Percentiles rank a stretch among this genome's conserved stretches.
Evolutionary conservation across 306 rosid genomes (phyloP).

Genomic region (Ziziphus jujuba): DNA sequence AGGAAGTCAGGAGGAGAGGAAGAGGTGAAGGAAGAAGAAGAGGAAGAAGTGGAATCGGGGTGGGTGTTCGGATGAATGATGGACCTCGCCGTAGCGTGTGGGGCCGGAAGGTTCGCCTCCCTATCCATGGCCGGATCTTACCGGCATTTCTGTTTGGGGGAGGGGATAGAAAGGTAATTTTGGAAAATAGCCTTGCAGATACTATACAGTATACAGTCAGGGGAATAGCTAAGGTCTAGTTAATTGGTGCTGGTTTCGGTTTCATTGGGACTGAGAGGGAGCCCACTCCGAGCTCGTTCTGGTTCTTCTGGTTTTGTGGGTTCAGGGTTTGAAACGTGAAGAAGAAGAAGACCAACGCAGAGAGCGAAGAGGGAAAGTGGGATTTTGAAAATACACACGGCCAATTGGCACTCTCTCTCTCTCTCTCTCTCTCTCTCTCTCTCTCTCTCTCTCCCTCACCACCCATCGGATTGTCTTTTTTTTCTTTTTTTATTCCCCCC

Average conservation of each 20-base stretch:
- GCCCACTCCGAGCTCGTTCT: background rate
- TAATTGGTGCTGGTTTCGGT: background rate
- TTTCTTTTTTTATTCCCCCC: too few species aligned
- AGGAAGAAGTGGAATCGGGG: constrained; percentile 37
- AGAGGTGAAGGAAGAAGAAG: constrained; percentile 45
- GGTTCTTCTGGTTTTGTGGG: too few species aligned
- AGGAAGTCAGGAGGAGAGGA: constrained; percentile 62
- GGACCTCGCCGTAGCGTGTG: constrained; percentile 18
- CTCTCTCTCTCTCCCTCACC: constrained; percentile 17
- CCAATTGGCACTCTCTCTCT: constrained; percentile 27
- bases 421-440: constrained; percentile 12
- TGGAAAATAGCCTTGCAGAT: background rate
- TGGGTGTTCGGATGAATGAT: constrained; percentile 35
- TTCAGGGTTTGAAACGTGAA: background rate
- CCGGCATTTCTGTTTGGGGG: constrained; percentile 49
- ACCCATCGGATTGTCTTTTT: too few species aligned
- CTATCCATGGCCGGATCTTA: constrained; percentile 76
- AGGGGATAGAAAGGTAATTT: background rate
- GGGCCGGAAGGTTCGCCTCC: constrained; percentile 73
- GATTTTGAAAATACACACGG: constrained; percentile 25
- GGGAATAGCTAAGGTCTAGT: constrained; percentile 1
- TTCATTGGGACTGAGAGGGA: constrained; percentile 1
- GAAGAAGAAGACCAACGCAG: background rate
- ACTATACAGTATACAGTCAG: constrained; percentile 8
- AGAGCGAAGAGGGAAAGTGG: constrained; percentile 1